Conservation (phyloP, 148 eudicot genomes). For the Diospyros kaki region DNA sequence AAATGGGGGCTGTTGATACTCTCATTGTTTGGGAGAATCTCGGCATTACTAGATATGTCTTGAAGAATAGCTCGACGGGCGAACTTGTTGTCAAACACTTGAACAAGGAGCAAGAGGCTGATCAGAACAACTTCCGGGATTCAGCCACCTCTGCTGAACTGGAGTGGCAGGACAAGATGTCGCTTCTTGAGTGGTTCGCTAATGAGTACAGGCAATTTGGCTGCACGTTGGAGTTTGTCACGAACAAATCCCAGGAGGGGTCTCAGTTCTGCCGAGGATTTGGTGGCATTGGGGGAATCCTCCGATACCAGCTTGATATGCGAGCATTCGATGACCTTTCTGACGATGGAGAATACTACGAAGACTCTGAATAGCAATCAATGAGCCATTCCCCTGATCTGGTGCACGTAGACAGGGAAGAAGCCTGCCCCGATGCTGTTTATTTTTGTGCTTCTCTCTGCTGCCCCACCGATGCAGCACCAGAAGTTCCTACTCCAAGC, state of each 20-base stretch:
- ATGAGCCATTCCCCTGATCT: conserved; percentile 11
- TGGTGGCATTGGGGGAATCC: conserved; percentile 29
- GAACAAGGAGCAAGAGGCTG: conserved; percentile 17
- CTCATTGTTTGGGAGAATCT: conserved; percentile 23
- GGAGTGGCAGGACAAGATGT: conserved; percentile 15
- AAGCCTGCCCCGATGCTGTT: conserved; percentile 11
- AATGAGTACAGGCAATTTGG: conserved; percentile 21
- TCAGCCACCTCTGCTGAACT: conserved; percentile 4
- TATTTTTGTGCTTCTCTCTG: conserved; percentile 13
- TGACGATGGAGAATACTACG: conserved; percentile 22
- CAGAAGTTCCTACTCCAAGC: background rate
- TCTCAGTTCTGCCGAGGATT: conserved; percentile 31
- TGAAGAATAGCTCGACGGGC: conserved; percentile 10
- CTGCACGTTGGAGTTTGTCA: conserved; percentile 24
- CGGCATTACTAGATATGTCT: conserved; percentile 12
- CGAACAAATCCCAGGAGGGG: conserved; percentile 28
- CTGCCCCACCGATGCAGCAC: conserved; percentile 2
- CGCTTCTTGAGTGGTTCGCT: conserved; percentile 23
- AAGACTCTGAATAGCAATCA: conserved; percentile 29
- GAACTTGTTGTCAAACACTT: conserved; percentile 19
- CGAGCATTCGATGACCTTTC: conserved; percentile 22
- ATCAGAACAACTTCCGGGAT: conserved; percentile 15
- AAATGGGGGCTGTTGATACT: conserved; percentile 22
- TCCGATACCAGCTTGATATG: conserved; percentile 28
- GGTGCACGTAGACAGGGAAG: conserved; percentile 14